phyloP scores from a whole-genome alignment of 2,329 filamentous ascomycete species.

The Penicillium griseofulvum region DNA sequence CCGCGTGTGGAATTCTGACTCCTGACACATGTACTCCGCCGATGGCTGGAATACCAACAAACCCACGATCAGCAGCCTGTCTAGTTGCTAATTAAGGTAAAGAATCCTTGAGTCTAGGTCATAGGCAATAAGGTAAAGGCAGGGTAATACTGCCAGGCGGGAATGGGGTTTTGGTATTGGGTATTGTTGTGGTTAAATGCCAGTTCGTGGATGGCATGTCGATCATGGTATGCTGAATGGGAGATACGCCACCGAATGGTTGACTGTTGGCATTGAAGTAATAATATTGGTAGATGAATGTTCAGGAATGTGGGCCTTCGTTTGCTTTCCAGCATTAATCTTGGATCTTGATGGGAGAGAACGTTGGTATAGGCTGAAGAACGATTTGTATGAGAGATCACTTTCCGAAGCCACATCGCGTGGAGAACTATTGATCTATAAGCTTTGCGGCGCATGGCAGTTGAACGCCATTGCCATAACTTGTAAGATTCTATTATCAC shows the following conservation, averaged over 20 bases:
- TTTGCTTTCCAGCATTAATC: background rate
- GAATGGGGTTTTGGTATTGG: background rate
- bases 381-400: no score
- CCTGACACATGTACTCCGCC: no score
- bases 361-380: background rate
- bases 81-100: background rate
- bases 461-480: no score
- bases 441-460: background rate
- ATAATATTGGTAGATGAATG: background rate
- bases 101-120: background rate
- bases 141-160: background rate
- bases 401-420: no score
- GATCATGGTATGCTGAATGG: conserved; percentile 5
- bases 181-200: conserved; percentile 1
- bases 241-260: background rate
- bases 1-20: conserved; percentile 12
- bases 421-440: background rate
- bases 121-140: background rate
- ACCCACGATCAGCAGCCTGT: background rate
- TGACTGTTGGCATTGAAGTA: background rate
- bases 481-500: background rate
- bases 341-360: background rate
- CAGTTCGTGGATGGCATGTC: background rate
- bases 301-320: background rate
- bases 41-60: background rate